Conservation (phyloP, 106 monocot genomes). For the Dioscorea dumetorum region DNA sequence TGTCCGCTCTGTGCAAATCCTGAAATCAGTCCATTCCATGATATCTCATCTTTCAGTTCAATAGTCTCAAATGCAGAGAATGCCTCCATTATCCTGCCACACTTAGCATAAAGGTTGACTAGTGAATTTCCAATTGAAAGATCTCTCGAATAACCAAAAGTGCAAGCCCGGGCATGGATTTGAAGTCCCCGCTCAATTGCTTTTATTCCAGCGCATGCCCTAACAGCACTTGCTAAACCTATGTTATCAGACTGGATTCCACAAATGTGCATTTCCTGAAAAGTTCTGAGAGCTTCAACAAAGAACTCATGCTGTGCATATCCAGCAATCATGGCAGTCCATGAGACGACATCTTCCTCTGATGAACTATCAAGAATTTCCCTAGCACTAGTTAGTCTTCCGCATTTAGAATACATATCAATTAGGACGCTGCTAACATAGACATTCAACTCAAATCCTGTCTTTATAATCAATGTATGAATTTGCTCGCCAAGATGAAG, state of each 20-base stretch:
- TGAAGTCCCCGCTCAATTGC: slow-evolving; percentile 50
- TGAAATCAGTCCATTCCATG: slow-evolving; percentile 90
- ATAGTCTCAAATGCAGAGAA: slow-evolving; percentile 39
- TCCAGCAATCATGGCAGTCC: slow-evolving; percentile 93
- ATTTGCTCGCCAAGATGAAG: slow-evolving; percentile 65
- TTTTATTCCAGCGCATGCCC: slow-evolving; percentile 69
- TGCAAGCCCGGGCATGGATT: slow-evolving; percentile 54
- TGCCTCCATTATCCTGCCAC: slow-evolving; percentile 55
- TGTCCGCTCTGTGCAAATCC: slow-evolving; percentile 77
- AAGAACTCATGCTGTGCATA: slow-evolving; percentile 60
- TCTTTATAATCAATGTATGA: slow-evolving; percentile 56
- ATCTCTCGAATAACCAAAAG: slow-evolving; percentile 54
- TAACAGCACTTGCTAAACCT: slow-evolving; percentile 66
- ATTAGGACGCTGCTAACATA: slow-evolving; percentile 67
- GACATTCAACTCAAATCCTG: slow-evolving; percentile 49
- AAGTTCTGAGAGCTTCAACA: slow-evolving; percentile 63
- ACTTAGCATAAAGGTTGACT: slow-evolving; percentile 68
- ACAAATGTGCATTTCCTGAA: slow-evolving; percentile 38
- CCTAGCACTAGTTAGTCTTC: slow-evolving; percentile 40
- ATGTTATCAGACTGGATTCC: slow-evolving; percentile 67
- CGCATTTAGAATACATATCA: slow-evolving; percentile 88
- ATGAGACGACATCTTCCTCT: slow-evolving; percentile 72
- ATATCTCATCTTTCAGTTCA: slow-evolving; percentile 53
- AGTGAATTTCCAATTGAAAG: slow-evolving; percentile 75
- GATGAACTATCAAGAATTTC: slow-evolving; percentile 37